Conservation (phyloP, 78 protist genomes). For the Protostelium mycophagum region DNA sequence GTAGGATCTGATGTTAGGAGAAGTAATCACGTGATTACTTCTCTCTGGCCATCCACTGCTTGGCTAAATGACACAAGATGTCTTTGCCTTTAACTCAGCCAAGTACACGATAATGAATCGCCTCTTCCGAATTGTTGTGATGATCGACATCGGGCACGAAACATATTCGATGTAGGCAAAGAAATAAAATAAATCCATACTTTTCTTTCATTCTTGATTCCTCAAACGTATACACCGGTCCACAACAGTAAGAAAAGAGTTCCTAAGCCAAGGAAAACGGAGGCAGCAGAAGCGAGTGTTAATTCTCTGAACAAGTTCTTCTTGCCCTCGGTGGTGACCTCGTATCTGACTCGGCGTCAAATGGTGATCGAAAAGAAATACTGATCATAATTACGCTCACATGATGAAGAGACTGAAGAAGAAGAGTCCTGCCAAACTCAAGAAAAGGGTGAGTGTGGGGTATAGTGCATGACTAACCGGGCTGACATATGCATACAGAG, state of each 20-base stretch:
- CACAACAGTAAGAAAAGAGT: neutral
- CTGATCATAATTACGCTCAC: too few relatives aligned
- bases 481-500: neutral
- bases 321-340: neutral
- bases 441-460: neutral
- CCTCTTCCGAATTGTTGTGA: too few relatives aligned
- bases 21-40: too few relatives aligned
- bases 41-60: too few relatives aligned
- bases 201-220: neutral
- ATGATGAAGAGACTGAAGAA: conserved; percentile 1
- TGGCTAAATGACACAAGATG: too few relatives aligned
- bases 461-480: neutral
- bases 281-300: neutral
- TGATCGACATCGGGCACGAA: too few relatives aligned
- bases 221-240: neutral
- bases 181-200: too few relatives aligned
- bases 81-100: too few relatives aligned
- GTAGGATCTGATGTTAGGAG: too few relatives aligned
- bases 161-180: too few relatives aligned
- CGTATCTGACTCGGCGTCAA: neutral
- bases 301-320: neutral
- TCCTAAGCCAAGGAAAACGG: neutral
- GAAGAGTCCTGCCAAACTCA: neutral
- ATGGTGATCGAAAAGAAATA: too few relatives aligned
- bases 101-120: too few relatives aligned